Base-by-base conservation (phyloP, 2,329 filamentous ascomycete genomes). In the Chrysoporthe austroafricana region DNA sequence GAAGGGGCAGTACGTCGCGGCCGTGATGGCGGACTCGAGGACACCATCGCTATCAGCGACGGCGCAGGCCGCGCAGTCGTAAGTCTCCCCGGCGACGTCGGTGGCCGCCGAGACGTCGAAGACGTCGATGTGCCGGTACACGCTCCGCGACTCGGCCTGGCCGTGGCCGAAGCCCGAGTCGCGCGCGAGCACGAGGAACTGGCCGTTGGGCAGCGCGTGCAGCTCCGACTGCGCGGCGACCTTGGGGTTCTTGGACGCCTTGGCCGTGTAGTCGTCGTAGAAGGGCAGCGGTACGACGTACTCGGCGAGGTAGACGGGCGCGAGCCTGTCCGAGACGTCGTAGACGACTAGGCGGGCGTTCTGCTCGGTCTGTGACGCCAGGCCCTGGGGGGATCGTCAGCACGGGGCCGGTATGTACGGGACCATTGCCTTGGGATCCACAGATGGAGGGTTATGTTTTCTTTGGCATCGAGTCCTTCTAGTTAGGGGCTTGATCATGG, bases 221-320 rank as follows among this genome's bases (percentile, higher is more conserved):
- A 93, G 85, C 74, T 92, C 90, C 1, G 87, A 90, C 76, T 92
- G 90, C 0, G 86, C 86, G 1, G 91, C 90, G 1, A 87, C 84
- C 21, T 82, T 81, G 43, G 54, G 65, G 36, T 63, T 63, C 65
- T 67, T 67, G 9, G 52, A 63, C 18, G 82, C 79, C 58, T 84
- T 84, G 64, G 81, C 79, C 14, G 78, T 81, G 8, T 82, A 81
- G 72, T 88, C 83, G 4, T 77, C 76, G 73, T 85, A 90, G 3
- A 85, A 77, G 1, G 91, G 90, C 14, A 93, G 81, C 4, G 86
- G 84, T 4, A 93, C 88, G 2, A 90, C 85, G 75, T 88, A 91
- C 76, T 93, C 89, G 57, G 84, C 83, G 26, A 80, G 78, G 73
- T 88, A 87, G 2, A 76, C 73, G 0, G 85, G 82, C 0, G 75